Evolutionary conservation across 1,284 basidiomycete genomes (phyloP).

Genomic region (Hortiboletus rubellus): DNA sequence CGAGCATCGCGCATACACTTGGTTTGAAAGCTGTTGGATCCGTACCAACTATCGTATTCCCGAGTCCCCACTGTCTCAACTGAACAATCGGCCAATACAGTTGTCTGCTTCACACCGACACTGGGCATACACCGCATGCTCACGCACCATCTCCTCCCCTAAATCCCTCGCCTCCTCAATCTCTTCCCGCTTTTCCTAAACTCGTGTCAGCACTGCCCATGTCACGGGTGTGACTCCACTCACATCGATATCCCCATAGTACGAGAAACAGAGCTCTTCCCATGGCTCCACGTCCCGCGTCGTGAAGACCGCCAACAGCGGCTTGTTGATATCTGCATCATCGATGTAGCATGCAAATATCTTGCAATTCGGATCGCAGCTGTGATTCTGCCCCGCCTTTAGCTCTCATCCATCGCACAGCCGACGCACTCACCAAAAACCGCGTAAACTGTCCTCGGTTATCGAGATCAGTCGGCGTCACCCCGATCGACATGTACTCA

Average conservation of each 20-base stretch:
- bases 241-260: constrained; percentile 58
- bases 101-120: constrained; percentile 55
- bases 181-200: constrained; percentile 24
- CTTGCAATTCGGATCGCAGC: constrained; percentile 82
- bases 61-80: background rate
- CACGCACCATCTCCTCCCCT: constrained; percentile 17
- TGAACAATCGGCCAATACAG: constrained; percentile 42
- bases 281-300: constrained; percentile 57
- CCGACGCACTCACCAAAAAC: constrained; percentile 51
- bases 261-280: constrained; percentile 84
- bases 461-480: constrained; percentile 11
- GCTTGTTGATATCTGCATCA: constrained; percentile 59
- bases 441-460: constrained; percentile 59
- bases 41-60: too few species aligned
- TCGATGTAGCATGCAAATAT: constrained; percentile 74
- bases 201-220: background rate
- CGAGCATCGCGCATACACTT: too few species aligned
- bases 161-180: constrained; percentile 8
- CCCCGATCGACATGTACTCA: constrained; percentile 40
- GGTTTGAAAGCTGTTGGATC: too few species aligned
- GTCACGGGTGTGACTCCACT: background rate
- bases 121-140: constrained; percentile 45
- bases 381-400: constrained; percentile 69
- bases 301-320: constrained; percentile 72
- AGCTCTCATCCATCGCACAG: constrained; percentile 3